Conservation (phyloP, 805 yeast species). For the Scheffersomyces coipomensis region DNA sequence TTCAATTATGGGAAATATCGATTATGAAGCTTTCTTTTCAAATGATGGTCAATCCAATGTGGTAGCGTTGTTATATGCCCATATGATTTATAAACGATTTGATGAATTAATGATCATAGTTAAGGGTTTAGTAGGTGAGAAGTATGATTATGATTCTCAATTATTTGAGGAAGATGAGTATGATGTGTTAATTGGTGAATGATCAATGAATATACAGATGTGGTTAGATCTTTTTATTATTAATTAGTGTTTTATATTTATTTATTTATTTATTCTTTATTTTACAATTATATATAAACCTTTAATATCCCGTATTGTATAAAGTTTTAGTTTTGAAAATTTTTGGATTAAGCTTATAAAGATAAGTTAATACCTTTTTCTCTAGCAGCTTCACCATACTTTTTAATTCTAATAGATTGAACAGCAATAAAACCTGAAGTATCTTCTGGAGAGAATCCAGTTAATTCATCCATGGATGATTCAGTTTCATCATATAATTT, state of each 20-base stretch:
- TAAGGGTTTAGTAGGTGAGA: constrained; percentile 34
- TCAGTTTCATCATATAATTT: constrained; percentile 97
- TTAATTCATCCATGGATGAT: constrained; percentile 98
- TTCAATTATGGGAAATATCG: constrained; percentile 18
- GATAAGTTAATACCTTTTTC: constrained; percentile 61
- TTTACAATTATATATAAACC: not conserved
- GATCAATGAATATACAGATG: not conserved
- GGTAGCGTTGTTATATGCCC: constrained; percentile 25
- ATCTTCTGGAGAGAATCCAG: constrained; percentile 96
- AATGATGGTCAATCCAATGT: constrained; percentile 29
- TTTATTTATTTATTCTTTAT: not conserved
- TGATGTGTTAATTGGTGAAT: too few relatives aligned
- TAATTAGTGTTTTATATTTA: not conserved
- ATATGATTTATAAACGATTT: constrained; percentile 25
- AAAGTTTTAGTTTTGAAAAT: too few relatives aligned
- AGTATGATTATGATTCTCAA: constrained; percentile 16
- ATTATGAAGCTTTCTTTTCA: constrained; percentile 23
- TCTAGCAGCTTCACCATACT: constrained; percentile 94
- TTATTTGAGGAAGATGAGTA: not conserved
- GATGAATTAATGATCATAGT: constrained; percentile 28
- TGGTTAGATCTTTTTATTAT: too few relatives aligned
- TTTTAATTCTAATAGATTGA: constrained; percentile 97
- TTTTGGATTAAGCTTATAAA: constrained; percentile 33
- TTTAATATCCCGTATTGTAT: constrained; percentile 1
- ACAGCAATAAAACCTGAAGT: constrained; percentile 97